Conservation (phyloP, 2,329 filamentous ascomycete genomes). For the Botryotinia narcissicola region DNA sequence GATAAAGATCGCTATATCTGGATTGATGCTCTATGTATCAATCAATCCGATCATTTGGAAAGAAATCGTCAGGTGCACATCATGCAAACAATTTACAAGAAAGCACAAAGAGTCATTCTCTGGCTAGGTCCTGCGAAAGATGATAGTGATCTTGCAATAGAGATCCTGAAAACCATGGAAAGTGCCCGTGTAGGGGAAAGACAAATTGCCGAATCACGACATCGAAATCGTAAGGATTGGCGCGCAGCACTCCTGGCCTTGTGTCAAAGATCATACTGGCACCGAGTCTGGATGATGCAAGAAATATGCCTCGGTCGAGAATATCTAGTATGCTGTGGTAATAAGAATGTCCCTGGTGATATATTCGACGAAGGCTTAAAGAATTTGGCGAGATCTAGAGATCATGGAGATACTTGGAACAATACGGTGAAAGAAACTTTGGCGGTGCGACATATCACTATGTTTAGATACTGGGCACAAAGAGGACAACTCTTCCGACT, state of each 20-base stretch:
- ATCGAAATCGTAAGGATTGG: neutral
- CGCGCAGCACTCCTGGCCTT: neutral
- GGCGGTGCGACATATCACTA: neutral
- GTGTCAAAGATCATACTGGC: neutral
- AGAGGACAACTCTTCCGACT: neutral
- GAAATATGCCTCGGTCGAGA: neutral
- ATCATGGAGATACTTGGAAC: neutral
- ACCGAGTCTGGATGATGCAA: neutral
- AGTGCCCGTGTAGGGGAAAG: neutral
- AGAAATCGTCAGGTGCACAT: neutral
- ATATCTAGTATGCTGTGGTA: neutral
- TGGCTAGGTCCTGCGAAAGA: neutral
- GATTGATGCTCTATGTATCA: neutral
- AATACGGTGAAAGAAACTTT: neutral
- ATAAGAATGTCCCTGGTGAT: neutral
- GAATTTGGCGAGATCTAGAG: neutral
- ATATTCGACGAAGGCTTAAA: neutral
- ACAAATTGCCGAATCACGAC: neutral
- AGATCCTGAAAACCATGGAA: neutral
- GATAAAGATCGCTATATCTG: neutral
- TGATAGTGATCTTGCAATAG: neutral
- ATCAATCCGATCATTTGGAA: neutral
- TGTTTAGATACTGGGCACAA: neutral
- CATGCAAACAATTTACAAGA: neutral
- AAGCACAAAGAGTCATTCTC: neutral